Evolutionary conservation across 352 stramenopile species (phyloP), one percentile per base, ranked within the genome.

Genomic region (Thraustotheca clavata): DNA sequence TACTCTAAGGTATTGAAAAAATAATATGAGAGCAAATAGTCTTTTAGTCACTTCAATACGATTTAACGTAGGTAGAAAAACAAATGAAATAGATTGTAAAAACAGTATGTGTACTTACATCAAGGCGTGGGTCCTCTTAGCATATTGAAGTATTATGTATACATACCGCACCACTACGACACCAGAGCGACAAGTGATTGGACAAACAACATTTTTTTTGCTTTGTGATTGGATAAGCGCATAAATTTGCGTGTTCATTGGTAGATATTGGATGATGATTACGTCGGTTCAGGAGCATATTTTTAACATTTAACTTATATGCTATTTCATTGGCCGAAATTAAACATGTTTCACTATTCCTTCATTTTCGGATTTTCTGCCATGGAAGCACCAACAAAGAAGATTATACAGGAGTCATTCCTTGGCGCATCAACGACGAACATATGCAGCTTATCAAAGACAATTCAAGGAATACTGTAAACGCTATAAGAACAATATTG

Each of bases 241-340:
- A n/a, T n/a, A n/a, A n/a, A n/a, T n/a, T n/a, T n/a, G n/a, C n/a
- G n/a, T n/a, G n/a, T n/a, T n/a, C n/a, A n/a, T n/a, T n/a, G n/a
- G n/a, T n/a, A n/a, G n/a, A n/a, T n/a, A 54, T 54, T 54, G 47
- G 47, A 20, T 29, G 47, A 14, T 22, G 20, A 22, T 1, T 0
- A 16, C 1, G 47, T 54, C 47, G 47, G 14, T 14, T 14, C 14
- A 54, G 47, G 47, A 20, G 40, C 47, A 54, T 54, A 54, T 54
- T 29, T 43, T 29, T 43, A 54, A 22, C 47, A 54, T 54, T 54
- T n/a, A 54, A 54, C 47, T 43, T 54, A 54, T 54, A 54, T 22
- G 47, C 16, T 14, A 31, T 20, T 14, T 54, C 14, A 54, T 54
- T 54, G 47, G 47, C n/a, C 22, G 1, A 54, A 16, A 0, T 31